A percentile compares a stretch with the other conserved stretches of the same genome.
Evolutionary conservation across 1,284 basidiomycete genomes (phyloP).

Genomic region (Entoloma clypeatum): DNA sequence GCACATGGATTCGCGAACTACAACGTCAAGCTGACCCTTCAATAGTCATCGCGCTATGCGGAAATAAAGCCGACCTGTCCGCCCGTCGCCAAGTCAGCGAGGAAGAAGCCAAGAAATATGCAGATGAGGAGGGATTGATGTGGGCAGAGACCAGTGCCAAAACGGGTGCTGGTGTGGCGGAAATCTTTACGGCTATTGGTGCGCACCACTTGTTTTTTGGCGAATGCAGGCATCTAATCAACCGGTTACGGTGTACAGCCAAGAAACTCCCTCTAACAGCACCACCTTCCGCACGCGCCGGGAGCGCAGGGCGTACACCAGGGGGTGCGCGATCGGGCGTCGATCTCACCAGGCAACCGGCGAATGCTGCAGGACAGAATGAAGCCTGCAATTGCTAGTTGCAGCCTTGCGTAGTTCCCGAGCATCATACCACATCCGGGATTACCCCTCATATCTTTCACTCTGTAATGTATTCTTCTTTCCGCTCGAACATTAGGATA

Average conservation of each 20-base stretch:
- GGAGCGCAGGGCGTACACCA: constrained; percentile 43
- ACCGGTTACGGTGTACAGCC: constrained; percentile 40
- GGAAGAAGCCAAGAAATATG: constrained; percentile 90
- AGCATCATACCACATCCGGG: constrained; percentile 19
- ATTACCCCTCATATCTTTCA: constrained; percentile 16
- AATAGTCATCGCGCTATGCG: constrained; percentile 93
- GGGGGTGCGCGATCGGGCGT: constrained; percentile 56
- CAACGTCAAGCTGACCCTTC: constrained; percentile 97
- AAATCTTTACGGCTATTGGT: constrained; percentile 89
- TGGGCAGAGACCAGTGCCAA: constrained; percentile 98
- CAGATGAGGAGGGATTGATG: constrained; percentile 91
- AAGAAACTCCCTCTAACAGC: constrained; percentile 80
- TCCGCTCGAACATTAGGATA: constrained; percentile 30
- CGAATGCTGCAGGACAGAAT: constrained; percentile 42
- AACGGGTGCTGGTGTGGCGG: constrained; percentile 84
- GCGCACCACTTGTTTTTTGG: constrained; percentile 24
- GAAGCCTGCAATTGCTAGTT: constrained; percentile 75
- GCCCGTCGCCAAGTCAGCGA: constrained; percentile 77
- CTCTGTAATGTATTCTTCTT: constrained; percentile 13
- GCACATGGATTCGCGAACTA: constrained; percentile 94
- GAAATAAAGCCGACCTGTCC: constrained; percentile 90
- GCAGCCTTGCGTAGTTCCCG: constrained; percentile 11
- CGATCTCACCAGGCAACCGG: constrained; percentile 68
- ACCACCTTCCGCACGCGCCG: constrained; percentile 56
- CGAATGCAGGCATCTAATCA: constrained; percentile 8